A percentile compares a stretch with the other conserved stretches of the same genome.
Evolutionary conservation across 352 stramenopile species (phyloP).

Genomic region (Globisporangium irregulare): DNA sequence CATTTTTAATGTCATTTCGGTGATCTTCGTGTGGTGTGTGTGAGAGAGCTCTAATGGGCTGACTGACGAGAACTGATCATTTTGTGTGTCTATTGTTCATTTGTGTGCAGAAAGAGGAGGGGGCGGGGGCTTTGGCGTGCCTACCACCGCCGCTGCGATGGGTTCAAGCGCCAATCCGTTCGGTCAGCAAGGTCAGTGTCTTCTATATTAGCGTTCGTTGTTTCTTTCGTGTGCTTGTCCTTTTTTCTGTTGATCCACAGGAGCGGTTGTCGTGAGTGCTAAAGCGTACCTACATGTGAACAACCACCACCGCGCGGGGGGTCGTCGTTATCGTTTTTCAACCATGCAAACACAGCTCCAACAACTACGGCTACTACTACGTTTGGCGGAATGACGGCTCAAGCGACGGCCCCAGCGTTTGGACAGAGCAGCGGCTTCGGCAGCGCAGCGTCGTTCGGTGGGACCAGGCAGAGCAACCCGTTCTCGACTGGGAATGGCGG

Average conservation of each 20-base stretch:
- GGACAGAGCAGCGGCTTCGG: slow-evolving; percentile 26
- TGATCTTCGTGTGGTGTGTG: not conserved
- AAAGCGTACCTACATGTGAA: not conserved
- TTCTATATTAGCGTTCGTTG: not conserved
- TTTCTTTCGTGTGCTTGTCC: not conserved
- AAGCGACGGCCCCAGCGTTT: slow-evolving; percentile 26
- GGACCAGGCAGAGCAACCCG: slow-evolving; percentile 12
- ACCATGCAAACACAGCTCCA: slow-evolving; percentile 6
- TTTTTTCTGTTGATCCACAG: slow-evolving; percentile 3
- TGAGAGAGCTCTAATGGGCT: not conserved
- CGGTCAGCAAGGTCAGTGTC: slow-evolving; percentile 33
- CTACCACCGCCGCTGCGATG: not conserved
- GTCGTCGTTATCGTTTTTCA: slow-evolving; percentile 3
- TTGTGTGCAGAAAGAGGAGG: not conserved
- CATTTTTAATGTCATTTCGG: not conserved
- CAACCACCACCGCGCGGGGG: not conserved
- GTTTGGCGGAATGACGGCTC: slow-evolving; percentile 24
- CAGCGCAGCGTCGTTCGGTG: slow-evolving; percentile 1
- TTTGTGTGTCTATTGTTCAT: not conserved
- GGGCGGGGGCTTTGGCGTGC: slow-evolving; percentile 4
- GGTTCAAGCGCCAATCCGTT: slow-evolving; percentile 31
- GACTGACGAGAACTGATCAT: not conserved
- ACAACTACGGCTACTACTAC: slow-evolving; percentile 17
- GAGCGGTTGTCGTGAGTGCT: not conserved
- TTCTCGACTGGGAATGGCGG: slow-evolving; percentile 9